These are phyloP conservation scores for Marchantia paleacea DNA, from an alignment of 225 moss, liverwort and hornwort genomes.

Conservation along the genomic window DNA sequence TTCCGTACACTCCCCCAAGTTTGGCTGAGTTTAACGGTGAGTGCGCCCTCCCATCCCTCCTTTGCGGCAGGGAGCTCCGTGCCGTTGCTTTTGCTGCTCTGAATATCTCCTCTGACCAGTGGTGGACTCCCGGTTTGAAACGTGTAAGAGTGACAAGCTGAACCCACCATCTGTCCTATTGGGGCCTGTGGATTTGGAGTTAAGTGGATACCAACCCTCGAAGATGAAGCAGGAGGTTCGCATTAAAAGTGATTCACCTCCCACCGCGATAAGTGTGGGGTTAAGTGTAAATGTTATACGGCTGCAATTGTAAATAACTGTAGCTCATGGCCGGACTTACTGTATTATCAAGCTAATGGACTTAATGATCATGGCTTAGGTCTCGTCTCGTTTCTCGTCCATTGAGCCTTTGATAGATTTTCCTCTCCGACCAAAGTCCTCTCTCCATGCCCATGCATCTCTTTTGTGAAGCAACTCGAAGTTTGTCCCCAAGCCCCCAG, in stretches of 20 bases:
- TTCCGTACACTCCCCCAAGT: not conserved
- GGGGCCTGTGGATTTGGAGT: not conserved
- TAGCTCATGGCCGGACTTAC: not conserved
- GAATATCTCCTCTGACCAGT: not conserved
- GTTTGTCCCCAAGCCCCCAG: not conserved
- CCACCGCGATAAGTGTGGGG: not conserved
- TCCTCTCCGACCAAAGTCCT: no score
- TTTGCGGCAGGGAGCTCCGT: conserved; percentile 4
- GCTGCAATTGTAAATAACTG: not conserved
- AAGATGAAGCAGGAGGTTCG: not conserved
- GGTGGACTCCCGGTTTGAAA: not conserved
- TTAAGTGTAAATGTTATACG: not conserved
- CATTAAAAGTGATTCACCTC: not conserved
- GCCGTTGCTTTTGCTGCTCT: not conserved
- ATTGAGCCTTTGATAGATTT: no score
- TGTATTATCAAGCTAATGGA: no score
- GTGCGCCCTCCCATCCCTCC: conserved; percentile 4
- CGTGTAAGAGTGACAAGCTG: not conserved
- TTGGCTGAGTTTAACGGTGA: not conserved
- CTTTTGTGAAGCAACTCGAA: not conserved
- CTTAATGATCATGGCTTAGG: no score
- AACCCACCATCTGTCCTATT: not conserved
- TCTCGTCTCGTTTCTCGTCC: no score
- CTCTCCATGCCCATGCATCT: not conserved
- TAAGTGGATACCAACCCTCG: not conserved